A percentile compares a stretch with the other conserved stretches of the same genome.
phyloP scores from a whole-genome alignment of 2,329 filamentous ascomycete genomes.

The Fusarium brevicatenulatum region DNA sequence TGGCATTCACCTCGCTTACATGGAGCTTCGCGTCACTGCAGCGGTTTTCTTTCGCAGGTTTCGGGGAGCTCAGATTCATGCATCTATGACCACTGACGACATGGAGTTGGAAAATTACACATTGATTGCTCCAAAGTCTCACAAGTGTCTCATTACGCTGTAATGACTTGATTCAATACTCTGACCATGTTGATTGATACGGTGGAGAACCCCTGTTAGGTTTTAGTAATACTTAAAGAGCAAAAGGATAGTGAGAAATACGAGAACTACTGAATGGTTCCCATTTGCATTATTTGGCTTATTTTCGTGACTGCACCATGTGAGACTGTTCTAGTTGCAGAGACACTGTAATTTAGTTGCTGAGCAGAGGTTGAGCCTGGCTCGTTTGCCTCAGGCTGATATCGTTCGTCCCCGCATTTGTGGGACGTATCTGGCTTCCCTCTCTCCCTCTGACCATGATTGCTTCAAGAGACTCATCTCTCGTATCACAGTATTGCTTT shows the following conservation, averaged over 20 bases:
- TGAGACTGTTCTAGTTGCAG: too few relatives aligned
- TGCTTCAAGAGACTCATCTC: background rate
- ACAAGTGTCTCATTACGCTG: background rate
- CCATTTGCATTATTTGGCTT: too few relatives aligned
- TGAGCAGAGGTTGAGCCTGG: too few relatives aligned
- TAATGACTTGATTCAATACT: accelerated
- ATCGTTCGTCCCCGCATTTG: background rate
- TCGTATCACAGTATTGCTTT: background rate
- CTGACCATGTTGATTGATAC: background rate
- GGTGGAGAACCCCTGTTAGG: background rate
- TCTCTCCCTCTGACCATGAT: background rate
- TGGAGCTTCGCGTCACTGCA: background rate
- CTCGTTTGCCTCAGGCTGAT: background rate
- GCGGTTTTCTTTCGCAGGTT: background rate
- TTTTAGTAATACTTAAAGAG: too few relatives aligned
- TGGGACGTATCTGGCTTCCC: background rate
- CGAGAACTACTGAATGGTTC: too few relatives aligned
- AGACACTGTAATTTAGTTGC: too few relatives aligned
- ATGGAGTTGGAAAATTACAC: constrained; percentile 2
- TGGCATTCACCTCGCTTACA: background rate
- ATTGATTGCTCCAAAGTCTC: background rate
- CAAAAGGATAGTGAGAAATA: too few relatives aligned
- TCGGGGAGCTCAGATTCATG: background rate
- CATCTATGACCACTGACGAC: background rate
- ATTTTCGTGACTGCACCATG: too few relatives aligned